Base-by-base conservation (phyloP, 768 basidiomycete species). In the Pisolithus marmoratus region DNA sequence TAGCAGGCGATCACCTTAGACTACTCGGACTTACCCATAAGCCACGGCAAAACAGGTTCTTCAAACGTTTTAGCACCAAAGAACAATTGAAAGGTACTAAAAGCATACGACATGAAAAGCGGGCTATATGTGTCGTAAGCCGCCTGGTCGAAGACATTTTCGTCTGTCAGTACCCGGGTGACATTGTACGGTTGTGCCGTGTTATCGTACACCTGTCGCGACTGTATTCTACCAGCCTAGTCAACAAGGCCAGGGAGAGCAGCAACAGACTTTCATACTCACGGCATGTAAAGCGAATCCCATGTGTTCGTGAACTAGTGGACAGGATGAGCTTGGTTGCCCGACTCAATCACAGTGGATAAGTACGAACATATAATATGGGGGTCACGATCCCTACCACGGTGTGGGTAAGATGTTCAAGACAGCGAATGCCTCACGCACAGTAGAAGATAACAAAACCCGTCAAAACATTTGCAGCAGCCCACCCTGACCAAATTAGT, bases 361-460 rank as follows among this genome's bases (percentile, higher is more conserved):
- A 76, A 49, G 31, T 4, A 86, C 67, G 68, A 79, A 71, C 84
- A 60, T 67, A 67, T 44, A 67, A 58, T 55, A 70, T 69, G 2
- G 72, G 72, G 0, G 64, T 66, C 17, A 66, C 14, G 41, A 72
- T 59, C 68, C 66, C 66, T 67, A 19, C 0, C 6, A 50, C 8
- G 15, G 15, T 17, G 46, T 50, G 27, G 29, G 49, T 11, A 26
- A 34, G 8, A 20, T 5, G 14, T 3, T 40, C 12, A 22, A 20
- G 11, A 31, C 86, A 5, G 79, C 74, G 46, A 86, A 57, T 64
- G 87, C 51, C 80, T 31, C 23, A 62, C 52, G 56, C 57, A 80
- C 83, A 90, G 70, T 83, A 85, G 69, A 90, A 79, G 67, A 84
- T 74, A 5, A 83, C 68, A 58, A 89, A 83, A 24, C 84, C 81